These are phyloP conservation scores for Apiospora saccharicola DNA, from an alignment of 2,329 filamentous ascomycete genomes.

Conservation along the genomic window DNA sequence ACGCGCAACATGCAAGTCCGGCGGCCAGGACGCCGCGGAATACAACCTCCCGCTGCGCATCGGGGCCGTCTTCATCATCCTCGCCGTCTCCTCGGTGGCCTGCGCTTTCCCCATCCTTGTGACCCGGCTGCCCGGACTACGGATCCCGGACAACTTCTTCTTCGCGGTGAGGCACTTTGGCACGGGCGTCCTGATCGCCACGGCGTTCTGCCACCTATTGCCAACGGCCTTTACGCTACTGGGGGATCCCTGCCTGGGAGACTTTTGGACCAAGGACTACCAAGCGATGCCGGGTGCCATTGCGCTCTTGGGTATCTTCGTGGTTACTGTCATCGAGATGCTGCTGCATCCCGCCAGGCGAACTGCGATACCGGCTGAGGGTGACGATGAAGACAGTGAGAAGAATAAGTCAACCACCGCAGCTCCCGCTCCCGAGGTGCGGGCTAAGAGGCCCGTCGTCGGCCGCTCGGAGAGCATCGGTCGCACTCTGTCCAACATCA, in stretches of 20 bases:
- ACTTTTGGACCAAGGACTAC: constrained; percentile 54
- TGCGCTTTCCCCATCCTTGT: constrained; percentile 63
- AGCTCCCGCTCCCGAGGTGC: constrained; percentile 34
- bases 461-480: constrained; percentile 46
- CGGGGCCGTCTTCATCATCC: constrained; percentile 61
- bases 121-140: constrained; percentile 57
- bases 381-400: not conserved
- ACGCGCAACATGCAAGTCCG: not conserved
- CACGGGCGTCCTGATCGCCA: constrained; percentile 69
- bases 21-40: not conserved
- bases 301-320: constrained; percentile 51
- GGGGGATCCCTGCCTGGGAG: constrained; percentile 51
- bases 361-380: not conserved
- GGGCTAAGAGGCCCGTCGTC: constrained; percentile 35
- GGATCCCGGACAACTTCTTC: constrained; percentile 63
- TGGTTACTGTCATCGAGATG: constrained; percentile 62
- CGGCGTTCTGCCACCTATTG: constrained; percentile 64
- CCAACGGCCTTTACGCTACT: constrained; percentile 52
- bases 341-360: constrained; percentile 55
- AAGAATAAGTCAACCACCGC: constrained; percentile 33
- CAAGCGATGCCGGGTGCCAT: constrained; percentile 57
- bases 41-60: constrained; percentile 51
- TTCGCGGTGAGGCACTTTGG: constrained; percentile 65
- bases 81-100: constrained; percentile 56
- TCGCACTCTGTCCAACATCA: constrained; percentile 40